These are phyloP conservation scores for Nakazawaea ernobii DNA, from an alignment of 805 yeast genomes.

Conservation along the genomic window DNA sequence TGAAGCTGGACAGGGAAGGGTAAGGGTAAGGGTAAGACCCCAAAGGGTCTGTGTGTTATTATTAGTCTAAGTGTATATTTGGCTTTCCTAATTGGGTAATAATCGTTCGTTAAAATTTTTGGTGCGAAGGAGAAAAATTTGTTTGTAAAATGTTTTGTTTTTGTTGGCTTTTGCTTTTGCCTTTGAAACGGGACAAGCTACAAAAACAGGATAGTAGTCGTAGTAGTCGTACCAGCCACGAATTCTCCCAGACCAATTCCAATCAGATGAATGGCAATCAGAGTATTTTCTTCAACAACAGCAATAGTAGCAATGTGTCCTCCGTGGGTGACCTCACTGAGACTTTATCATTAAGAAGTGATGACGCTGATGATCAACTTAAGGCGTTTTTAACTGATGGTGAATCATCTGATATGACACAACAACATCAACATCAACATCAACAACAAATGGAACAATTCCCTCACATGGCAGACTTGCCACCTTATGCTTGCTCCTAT, in stretches of 20 bases:
- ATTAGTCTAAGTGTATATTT: neutral
- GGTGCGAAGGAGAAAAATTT: neutral
- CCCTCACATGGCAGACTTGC: constrained; percentile 10
- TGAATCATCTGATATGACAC: neutral
- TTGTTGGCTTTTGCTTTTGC: neutral
- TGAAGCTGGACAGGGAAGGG: neutral
- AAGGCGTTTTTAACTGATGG: neutral
- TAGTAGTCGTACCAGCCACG: too few relatives aligned
- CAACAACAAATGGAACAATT: neutral
- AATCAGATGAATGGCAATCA: neutral
- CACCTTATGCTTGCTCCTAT: constrained; percentile 46
- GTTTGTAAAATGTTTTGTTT: neutral
- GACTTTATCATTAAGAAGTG: constrained; percentile 3
- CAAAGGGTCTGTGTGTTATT: neutral
- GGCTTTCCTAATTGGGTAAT: too few relatives aligned
- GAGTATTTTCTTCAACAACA: neutral
- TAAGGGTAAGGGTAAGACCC: too few relatives aligned
- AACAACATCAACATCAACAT: neutral
- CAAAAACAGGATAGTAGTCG: too few relatives aligned
- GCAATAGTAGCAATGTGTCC: neutral
- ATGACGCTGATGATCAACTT: neutral
- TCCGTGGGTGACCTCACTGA: constrained; percentile 2
- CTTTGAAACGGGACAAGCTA: too few relatives aligned
- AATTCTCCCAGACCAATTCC: too few relatives aligned
- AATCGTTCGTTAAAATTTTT: neutral